Base-by-base conservation (phyloP, 2,329 filamentous ascomycete genomes). In the Metarhizium album region DNA sequence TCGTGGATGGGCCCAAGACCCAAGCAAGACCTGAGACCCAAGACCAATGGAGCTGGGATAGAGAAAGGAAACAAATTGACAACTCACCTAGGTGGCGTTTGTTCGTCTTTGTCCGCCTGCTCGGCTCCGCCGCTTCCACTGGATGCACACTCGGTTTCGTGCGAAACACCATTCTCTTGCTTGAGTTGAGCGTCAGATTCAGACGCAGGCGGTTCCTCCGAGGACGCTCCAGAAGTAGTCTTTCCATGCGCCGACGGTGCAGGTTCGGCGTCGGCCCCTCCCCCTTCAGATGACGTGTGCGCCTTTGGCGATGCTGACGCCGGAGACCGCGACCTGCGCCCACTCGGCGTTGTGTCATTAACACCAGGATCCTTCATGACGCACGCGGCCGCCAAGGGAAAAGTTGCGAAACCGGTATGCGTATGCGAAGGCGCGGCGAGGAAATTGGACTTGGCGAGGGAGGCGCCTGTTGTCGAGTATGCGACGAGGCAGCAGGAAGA, bases 351-450 rank as follows among this genome's bases (percentile, higher is more conserved):
- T 16, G 50, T 48, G 35, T 45, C 47, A 3, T 18, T 53, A n/a
- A 49, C 42, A 37, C 22, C 48, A 46, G 43, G 40, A n/a, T 51
- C 49, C 49, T 51, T 49, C 52, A 51, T 53, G 52, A 42, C 48
- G 38, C 40, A 24, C 46, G 22, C 33, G 29, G 37, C 13, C 20
- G 45, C 35, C 16, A 31, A 31, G 27, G 46, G 11, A 9, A 42
- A 20, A 14, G 22, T 35, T 24, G 40, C 40, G 40, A 24, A 43
- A 24, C 24, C 40, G 40, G 20, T 43, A 24, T 43, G 40, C 22
- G 40, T 43, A 14, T 43, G 40, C 40, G 40, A 22, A 43, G 24
- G 37, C 37, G 37, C 6, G n/a, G 8, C 6, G 40, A 43, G 20
- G 22, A 43, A 24, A 24, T 2, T 9, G 27, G 27, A 29, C 7